Evolutionary conservation across 2,329 filamentous ascomycete genomes (phyloP), one percentile per base, ranked within the genome.

Genomic region (Huntiella omanensis): DNA sequence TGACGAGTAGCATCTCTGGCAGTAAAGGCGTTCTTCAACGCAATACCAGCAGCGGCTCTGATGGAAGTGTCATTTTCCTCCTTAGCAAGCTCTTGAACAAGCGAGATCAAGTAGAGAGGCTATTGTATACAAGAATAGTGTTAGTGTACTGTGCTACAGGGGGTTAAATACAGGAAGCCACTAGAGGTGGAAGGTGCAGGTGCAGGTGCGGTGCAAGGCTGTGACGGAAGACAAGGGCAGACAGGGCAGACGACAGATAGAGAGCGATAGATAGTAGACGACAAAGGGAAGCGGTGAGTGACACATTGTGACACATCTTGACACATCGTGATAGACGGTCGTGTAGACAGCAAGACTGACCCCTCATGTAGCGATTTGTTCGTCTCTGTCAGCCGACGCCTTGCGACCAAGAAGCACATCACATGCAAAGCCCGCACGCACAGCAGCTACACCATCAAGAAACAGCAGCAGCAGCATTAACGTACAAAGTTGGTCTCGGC

Each of bases 21-120:
- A 59, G 84, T 85, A 69, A 98, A 96, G 58, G 91, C 83, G 72
- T 98, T 98, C 69, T 98, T 98, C 59, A 98, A 71, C 55, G 91
- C 88, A 56, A 98, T 76, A 76, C 87, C 91, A 57, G 91, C 91
- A 55, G 91, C 88, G 55, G 84, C 82, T 71, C 91, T 82, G 60
- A 95, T 91, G 60, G 84, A 75, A 53, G 82, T 74, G 59, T 83
- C 72, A 54, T 82, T 79, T 55, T 75, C 73, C 59, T 96, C 88
- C 65, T 95, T 94, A 60, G 87, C 86, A 58, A 98, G 77, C 65
- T 93, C 85, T 66, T 84, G 81, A 55, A 91, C 88, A 60, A 98
- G 82, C 53, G 86, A 91, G 55, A 80, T 77, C 55, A 96, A 78
- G 67, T 98, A 98, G 64, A 82, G 77, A 58, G 91, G 80, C 91